Evolutionary conservation across 371 early-diverging fungal species (phyloP).

Genomic region (Mucor lusitanicus): DNA sequence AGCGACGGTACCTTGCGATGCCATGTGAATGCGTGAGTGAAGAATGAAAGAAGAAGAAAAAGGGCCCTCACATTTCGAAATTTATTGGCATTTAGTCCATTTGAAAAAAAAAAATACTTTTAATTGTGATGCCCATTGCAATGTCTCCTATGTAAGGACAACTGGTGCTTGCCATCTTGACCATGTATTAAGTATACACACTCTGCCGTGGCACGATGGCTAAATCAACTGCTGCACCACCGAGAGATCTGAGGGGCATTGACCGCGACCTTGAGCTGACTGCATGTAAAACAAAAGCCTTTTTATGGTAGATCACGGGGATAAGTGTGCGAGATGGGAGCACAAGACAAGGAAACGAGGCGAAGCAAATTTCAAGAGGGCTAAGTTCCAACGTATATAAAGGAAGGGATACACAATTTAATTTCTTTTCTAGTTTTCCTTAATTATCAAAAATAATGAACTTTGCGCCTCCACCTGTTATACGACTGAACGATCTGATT

Average conservation of each 20-base stretch:
- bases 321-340: background rate
- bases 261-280: background rate
- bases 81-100: constrained; percentile 4
- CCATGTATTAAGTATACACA: background rate
- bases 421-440: background rate
- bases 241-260: background rate
- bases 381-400: background rate
- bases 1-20: constrained; percentile 6
- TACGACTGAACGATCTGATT: constrained; percentile 17
- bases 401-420: constrained; percentile 3
- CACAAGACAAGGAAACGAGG: background rate
- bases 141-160: constrained; percentile 1
- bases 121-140: background rate
- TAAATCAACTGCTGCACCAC: background rate
- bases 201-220: background rate
- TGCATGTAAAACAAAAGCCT: background rate
- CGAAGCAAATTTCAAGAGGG: constrained; percentile 2
- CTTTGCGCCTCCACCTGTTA: background rate
- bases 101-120: constrained; percentile 1
- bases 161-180: background rate
- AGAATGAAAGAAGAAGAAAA: background rate
- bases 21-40: background rate
- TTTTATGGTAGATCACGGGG: background rate
- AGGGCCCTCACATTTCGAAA: background rate
- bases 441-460: background rate